Evolutionary conservation across 768 basidiomycete species (phyloP).

Genomic region (Tremella mesenterica): DNA sequence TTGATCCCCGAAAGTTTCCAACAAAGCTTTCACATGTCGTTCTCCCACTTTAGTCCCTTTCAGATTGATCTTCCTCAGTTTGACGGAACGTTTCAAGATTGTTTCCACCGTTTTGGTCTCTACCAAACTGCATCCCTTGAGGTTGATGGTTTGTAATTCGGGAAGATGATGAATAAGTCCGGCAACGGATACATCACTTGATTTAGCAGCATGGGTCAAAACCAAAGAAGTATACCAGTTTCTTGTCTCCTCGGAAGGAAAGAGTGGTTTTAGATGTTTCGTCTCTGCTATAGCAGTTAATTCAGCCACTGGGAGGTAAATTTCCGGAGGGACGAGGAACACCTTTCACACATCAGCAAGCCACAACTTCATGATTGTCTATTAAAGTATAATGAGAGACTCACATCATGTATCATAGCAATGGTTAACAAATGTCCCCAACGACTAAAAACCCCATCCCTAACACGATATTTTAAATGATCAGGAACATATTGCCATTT

Average conservation of each 20-base stretch:
- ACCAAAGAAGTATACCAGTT: constrained; percentile 9
- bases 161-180: constrained; percentile 23
- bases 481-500: constrained; percentile 22
- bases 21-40: constrained; percentile 11
- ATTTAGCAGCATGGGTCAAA: constrained; percentile 17
- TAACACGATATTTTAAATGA: constrained; percentile 24
- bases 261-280: constrained; percentile 15
- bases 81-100: constrained; percentile 14
- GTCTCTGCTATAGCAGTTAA: constrained; percentile 16
- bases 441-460: constrained; percentile 20
- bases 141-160: constrained; percentile 22
- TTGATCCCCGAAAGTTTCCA: constrained; percentile 18
- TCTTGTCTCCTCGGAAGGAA: constrained; percentile 1
- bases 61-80: constrained; percentile 22
- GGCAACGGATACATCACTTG: constrained; percentile 23
- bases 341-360: constrained; percentile 2
- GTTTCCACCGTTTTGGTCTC: constrained; percentile 10
- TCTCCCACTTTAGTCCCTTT: constrained; percentile 26
- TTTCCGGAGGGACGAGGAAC: constrained; percentile 18
- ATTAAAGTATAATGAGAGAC: not conserved
- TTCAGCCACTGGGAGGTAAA: constrained; percentile 18
- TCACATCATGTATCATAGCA: constrained; percentile 22
- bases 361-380: not conserved
- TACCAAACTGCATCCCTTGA: constrained; percentile 25
- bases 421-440: constrained; percentile 24